Evolutionary conservation across 148 eudicot species (phyloP).

Genomic region (Spergularia bocconei): DNA sequence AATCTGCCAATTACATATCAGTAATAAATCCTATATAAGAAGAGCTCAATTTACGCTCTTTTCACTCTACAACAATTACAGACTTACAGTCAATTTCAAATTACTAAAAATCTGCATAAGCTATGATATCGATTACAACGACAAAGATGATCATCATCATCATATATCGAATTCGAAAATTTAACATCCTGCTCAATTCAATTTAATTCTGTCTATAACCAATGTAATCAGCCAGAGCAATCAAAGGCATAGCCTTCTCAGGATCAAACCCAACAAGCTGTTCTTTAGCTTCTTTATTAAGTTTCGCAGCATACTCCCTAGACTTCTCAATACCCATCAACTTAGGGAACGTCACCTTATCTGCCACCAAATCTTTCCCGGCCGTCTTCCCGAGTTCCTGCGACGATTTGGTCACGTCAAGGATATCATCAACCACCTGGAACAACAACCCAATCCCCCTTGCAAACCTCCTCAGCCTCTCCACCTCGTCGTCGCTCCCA

Average conservation of each 20-base stretch:
- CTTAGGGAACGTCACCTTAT: constrained; percentile 64
- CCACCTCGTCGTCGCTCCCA: constrained; percentile 51
- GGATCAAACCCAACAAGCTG: constrained; percentile 53
- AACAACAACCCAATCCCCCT: constrained; percentile 62
- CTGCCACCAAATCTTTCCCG: constrained; percentile 67
- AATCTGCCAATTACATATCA: background rate
- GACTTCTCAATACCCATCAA: constrained; percentile 64
- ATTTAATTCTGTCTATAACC: constrained; percentile 53
- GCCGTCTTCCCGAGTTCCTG: constrained; percentile 74
- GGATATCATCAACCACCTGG: constrained; percentile 73
- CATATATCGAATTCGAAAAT: background rate
- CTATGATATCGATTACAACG: background rate
- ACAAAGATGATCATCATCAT: background rate
- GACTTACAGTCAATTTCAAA: background rate
- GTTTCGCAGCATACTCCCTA: constrained; percentile 50
- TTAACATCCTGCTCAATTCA: background rate
- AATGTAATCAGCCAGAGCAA: constrained; percentile 69
- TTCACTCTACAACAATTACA: background rate
- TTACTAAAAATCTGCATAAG: background rate
- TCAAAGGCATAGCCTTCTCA: constrained; percentile 50
- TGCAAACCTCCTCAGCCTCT: constrained; percentile 52
- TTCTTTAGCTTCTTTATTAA: constrained; percentile 50
- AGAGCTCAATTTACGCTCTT: background rate
- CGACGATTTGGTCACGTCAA: constrained; percentile 67
- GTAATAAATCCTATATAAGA: constrained; percentile 6